Percentiles rank a stretch among this genome's conserved stretches.
Evolutionary conservation across 352 stramenopile species (phyloP).

Genomic region (Thalassiosira livingstoniorum): DNA sequence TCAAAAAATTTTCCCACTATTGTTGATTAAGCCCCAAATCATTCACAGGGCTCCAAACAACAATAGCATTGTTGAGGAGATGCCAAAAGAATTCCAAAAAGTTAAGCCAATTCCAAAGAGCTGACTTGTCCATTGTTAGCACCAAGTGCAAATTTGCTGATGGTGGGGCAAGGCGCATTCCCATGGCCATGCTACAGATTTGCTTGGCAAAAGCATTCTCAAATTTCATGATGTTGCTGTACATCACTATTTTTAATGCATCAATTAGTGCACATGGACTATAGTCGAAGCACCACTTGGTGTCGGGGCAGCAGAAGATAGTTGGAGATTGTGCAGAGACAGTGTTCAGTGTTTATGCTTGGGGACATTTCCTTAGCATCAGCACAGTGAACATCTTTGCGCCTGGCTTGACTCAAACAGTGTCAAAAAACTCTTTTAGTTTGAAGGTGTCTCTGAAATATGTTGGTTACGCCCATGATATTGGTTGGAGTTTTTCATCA

Average conservation of each 20-base stretch:
- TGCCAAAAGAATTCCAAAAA: background rate
- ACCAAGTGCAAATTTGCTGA: conserved; percentile 13
- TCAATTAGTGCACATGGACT: conserved; percentile 2
- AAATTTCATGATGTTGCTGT: conserved; percentile 12
- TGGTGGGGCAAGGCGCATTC: conserved; percentile 6
- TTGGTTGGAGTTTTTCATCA: conserved; percentile 21
- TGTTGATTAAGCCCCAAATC: background rate
- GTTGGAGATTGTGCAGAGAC: background rate
- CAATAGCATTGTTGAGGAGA: background rate
- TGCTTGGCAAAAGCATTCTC: conserved; percentile 11
- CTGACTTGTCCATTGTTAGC: conserved; percentile 1
- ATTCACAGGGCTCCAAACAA: background rate
- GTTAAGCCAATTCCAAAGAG: background rate
- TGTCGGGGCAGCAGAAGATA: conserved; percentile 2
- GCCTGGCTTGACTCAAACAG: background rate
- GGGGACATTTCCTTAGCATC: conserved; percentile 32
- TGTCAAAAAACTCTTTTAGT: conserved; percentile 22
- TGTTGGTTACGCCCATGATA: conserved; percentile 9
- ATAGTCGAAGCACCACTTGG: conserved; percentile 6
- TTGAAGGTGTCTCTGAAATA: conserved; percentile 52
- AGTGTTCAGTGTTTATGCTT: conserved; percentile 18
- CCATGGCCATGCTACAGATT: conserved; percentile 18
- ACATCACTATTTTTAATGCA: conserved; percentile 7
- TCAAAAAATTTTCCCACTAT: conserved; percentile 18
- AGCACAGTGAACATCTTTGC: conserved; percentile 21